Conservation (phyloP, 345 rosid species). For the Aethionema arabicum region DNA sequence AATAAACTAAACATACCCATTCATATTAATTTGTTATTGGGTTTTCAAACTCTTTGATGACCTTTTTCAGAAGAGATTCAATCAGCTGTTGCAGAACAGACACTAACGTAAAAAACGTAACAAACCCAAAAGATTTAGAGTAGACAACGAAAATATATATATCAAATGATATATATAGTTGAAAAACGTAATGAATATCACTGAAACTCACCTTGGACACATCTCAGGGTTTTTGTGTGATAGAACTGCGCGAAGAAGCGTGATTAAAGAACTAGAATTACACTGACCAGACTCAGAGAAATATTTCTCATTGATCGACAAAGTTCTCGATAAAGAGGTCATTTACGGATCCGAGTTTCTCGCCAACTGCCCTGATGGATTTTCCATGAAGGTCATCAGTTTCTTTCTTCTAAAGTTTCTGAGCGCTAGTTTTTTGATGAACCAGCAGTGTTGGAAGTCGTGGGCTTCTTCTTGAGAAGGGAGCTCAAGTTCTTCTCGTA, state of each 20-base stretch:
- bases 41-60: conserved; percentile 80
- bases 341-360: conserved; percentile 73
- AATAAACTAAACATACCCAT: conserved; percentile 48
- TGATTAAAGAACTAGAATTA: conserved; percentile 55
- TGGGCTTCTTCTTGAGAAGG: too few species aligned
- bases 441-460: too few species aligned
- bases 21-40: conserved; percentile 67
- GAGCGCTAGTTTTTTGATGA: too few species aligned
- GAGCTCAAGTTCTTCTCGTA: too few species aligned
- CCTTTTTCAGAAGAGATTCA: conserved; percentile 86
- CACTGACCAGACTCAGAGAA: conserved; percentile 48
- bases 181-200: background rate
- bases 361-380: conserved; percentile 28
- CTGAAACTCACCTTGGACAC: conserved; percentile 59
- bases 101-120: conserved; percentile 19
- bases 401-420: too few species aligned
- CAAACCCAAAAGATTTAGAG: conserved; percentile 9
- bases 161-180: background rate
- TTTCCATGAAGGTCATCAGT: too few species aligned
- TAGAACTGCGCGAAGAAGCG: conserved; percentile 74
- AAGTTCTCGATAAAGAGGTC: conserved; percentile 60
- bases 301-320: conserved; percentile 48
- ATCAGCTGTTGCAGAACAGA: conserved; percentile 53
- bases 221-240: conserved; percentile 83
- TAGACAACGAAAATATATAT: conserved; percentile 17